phyloP scores from a whole-genome alignment of 2,329 filamentous ascomycete species.

The Trichoderma gracile region DNA sequence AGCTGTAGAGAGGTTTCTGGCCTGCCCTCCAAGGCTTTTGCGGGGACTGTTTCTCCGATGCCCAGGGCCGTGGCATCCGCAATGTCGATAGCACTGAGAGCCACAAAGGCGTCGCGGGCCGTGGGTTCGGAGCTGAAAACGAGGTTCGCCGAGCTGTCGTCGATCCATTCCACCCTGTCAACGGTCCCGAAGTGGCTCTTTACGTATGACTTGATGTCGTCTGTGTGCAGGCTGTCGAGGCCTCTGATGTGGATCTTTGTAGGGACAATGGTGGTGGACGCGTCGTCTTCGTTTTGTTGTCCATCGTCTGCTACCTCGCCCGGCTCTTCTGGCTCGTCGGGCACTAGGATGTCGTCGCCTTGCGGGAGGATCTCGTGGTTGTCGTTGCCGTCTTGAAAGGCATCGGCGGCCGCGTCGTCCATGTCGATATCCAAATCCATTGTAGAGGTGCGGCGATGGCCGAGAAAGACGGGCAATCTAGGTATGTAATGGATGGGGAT shows the following conservation, averaged over 20 bases:
- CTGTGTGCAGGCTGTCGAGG: constrained; percentile 76
- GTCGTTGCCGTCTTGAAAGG: constrained; percentile 32
- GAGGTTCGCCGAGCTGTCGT: constrained; percentile 87
- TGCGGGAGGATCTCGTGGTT: constrained; percentile 34
- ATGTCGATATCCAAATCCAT: constrained; percentile 75
- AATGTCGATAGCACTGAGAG: constrained; percentile 55
- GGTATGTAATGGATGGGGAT: too few relatives aligned
- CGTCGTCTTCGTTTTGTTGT: constrained; percentile 29
- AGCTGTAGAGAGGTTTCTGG: constrained; percentile 71
- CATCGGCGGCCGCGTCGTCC: constrained; percentile 57
- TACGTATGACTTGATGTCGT: constrained; percentile 76
- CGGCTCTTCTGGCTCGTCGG: constrained; percentile 42
- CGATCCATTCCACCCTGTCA: constrained; percentile 84
- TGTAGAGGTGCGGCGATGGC: not conserved
- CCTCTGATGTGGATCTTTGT: constrained; percentile 81
- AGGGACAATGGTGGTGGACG: constrained; percentile 36
- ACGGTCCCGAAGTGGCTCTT: constrained; percentile 63
- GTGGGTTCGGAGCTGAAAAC: constrained; percentile 63
- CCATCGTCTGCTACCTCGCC: constrained; percentile 44
- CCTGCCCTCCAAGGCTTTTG: constrained; percentile 67
- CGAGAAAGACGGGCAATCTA: too few relatives aligned
- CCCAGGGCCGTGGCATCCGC: constrained; percentile 58
- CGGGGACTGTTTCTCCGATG: constrained; percentile 63
- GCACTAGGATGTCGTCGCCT: constrained; percentile 44
- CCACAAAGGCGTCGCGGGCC: constrained; percentile 56